Percentiles rank a stretch among this genome's conserved stretches.
phyloP scores from a whole-genome alignment of 2,329 filamentous ascomycete genomes.

The Paraconiothyrium sp. region DNA sequence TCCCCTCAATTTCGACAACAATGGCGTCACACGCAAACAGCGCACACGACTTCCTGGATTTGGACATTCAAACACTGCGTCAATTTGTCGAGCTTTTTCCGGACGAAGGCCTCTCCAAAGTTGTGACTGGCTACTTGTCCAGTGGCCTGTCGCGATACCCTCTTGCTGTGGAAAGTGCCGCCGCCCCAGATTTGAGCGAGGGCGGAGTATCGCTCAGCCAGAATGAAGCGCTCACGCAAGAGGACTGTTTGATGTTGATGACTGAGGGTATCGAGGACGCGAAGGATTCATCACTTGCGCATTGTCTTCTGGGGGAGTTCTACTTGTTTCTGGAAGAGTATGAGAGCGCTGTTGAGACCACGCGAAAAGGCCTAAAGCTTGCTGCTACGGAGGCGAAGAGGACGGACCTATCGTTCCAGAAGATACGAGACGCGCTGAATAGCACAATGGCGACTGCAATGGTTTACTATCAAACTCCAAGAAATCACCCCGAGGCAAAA shows the following conservation, averaged over 20 bases:
- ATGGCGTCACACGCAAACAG: constrained; percentile 50
- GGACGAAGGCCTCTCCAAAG: constrained; percentile 80
- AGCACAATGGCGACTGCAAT: constrained; percentile 85
- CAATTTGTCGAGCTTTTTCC: constrained; percentile 88
- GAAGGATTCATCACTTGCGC: constrained; percentile 77
- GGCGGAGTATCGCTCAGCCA: constrained; percentile 53
- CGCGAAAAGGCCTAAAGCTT: constrained; percentile 75
- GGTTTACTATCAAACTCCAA: constrained; percentile 88
- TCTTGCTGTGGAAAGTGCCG: constrained; percentile 49
- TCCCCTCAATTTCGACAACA: neutral
- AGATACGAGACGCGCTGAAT: constrained; percentile 76
- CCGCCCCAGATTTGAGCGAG: constrained; percentile 57
- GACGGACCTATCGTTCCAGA: constrained; percentile 72
- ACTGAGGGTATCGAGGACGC: constrained; percentile 62
- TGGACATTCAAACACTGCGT: constrained; percentile 79
- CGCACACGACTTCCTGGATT: constrained; percentile 61
- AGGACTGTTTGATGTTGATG: constrained; percentile 85
- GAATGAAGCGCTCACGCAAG: constrained; percentile 70
- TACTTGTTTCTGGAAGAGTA: constrained; percentile 88
- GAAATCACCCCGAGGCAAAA: constrained; percentile 89
- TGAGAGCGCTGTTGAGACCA: constrained; percentile 79
- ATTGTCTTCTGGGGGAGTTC: constrained; percentile 83
- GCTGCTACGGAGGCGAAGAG: constrained; percentile 68
- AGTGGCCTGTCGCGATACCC: constrained; percentile 88
- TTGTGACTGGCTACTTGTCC: constrained; percentile 82